Evolutionary conservation across 306 rosid genomes (phyloP).

Genomic region (Lithocarpus polystachyus): DNA sequence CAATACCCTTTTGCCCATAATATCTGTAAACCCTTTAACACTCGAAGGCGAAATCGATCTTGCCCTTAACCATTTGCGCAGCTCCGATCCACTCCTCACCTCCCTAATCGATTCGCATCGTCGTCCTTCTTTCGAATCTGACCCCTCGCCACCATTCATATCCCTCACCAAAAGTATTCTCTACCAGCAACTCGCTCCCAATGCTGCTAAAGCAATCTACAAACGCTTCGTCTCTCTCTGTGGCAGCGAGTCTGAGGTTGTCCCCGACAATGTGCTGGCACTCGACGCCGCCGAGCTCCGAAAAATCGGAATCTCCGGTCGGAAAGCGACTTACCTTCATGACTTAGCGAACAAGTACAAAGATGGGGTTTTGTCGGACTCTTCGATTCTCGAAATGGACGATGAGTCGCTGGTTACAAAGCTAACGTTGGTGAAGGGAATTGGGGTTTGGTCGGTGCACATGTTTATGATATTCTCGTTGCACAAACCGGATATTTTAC

Average conservation of each 20-base stretch:
- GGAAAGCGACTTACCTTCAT: conserved; percentile 65
- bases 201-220: conserved; percentile 59
- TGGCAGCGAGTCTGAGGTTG: conserved; percentile 44
- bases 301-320: conserved; percentile 61
- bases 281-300: conserved; percentile 49
- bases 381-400: conserved; percentile 60
- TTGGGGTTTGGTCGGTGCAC: conserved; percentile 87
- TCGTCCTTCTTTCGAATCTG: conserved; percentile 38
- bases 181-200: conserved; percentile 72
- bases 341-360: conserved; percentile 54
- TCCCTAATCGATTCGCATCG: conserved; percentile 42
- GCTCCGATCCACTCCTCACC: conserved; percentile 44
- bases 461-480: conserved; percentile 86
- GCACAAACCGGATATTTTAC: conserved; percentile 68
- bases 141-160: conserved; percentile 41
- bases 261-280: conserved; percentile 40
- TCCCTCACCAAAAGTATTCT: conserved; percentile 58
- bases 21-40: conserved; percentile 31
- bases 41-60: conserved; percentile 36
- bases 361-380: conserved; percentile 51
- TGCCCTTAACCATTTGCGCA: conserved; percentile 61
- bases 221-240: conserved; percentile 62
- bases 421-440: conserved; percentile 65
- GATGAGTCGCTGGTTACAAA: conserved; percentile 44
- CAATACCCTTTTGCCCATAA: not conserved